Evolutionary conservation across 495 filamentous ascomycete genomes (phyloP).

Genomic region (Extremus antarcticus): DNA sequence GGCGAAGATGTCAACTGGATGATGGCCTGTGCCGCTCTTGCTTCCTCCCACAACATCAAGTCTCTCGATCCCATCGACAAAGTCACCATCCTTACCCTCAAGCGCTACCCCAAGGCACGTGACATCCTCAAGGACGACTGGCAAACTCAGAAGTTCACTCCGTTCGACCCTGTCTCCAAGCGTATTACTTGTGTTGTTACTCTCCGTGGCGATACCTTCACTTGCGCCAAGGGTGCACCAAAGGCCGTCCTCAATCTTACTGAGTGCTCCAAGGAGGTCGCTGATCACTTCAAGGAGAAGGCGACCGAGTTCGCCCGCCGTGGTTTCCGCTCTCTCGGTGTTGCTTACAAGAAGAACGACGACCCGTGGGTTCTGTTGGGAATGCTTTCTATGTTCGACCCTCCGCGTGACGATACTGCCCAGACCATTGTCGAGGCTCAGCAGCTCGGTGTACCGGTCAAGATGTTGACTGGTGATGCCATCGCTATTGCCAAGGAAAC

Average conservation of each 20-base stretch:
- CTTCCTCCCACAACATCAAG: slow-evolving; percentile 68
- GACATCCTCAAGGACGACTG: slow-evolving; percentile 60
- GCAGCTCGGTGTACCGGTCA: slow-evolving; percentile 62
- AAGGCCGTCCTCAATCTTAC: slow-evolving; percentile 60
- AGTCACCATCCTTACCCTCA: slow-evolving; percentile 62
- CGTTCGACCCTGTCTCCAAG: slow-evolving; percentile 71
- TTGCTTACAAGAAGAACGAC: slow-evolving; percentile 43
- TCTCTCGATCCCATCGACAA: slow-evolving; percentile 70
- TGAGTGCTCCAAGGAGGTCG: slow-evolving; percentile 52
- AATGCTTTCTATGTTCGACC: slow-evolving; percentile 71
- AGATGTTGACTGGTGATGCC: slow-evolving; percentile 73
- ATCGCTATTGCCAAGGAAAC: slow-evolving; percentile 73
- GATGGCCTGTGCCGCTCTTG: slow-evolving; percentile 65
- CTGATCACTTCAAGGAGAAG: slow-evolving; percentile 57
- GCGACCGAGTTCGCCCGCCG: slow-evolving; percentile 62
- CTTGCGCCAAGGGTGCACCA: slow-evolving; percentile 62
- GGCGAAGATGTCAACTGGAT: slow-evolving; percentile 71
- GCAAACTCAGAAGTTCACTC: slow-evolving; percentile 65
- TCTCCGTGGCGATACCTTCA: slow-evolving; percentile 56
- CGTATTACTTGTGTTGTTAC: slow-evolving; percentile 59
- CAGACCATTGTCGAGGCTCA: slow-evolving; percentile 70
- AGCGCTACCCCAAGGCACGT: slow-evolving; percentile 61
- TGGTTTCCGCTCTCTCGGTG: slow-evolving; percentile 74
- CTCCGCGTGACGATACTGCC: slow-evolving; percentile 66
- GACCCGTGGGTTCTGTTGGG: slow-evolving; percentile 52